These are phyloP conservation scores for Pisolithus orientalis DNA, from an alignment of 768 basidiomycete species.

Conservation along the genomic window DNA sequence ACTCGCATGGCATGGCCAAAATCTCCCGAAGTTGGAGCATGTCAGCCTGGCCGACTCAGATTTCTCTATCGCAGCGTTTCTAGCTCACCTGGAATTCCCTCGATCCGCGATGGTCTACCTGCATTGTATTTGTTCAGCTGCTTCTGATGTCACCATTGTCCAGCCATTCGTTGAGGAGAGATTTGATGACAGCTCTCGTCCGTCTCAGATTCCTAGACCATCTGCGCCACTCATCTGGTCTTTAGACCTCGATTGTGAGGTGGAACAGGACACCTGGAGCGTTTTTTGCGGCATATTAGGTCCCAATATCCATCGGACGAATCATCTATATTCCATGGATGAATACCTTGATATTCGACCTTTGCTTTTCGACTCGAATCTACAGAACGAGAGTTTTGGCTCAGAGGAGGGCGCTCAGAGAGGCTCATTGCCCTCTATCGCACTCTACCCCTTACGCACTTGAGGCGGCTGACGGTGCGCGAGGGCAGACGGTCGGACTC, in stretches of 20 bases:
- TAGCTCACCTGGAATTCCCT: neutral
- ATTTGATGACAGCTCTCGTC: neutral
- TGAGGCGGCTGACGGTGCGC: slow-evolving; percentile 8
- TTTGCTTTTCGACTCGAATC: slow-evolving; percentile 9
- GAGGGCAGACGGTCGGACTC: slow-evolving; percentile 5
- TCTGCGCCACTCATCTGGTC: neutral
- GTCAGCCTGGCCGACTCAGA: neutral
- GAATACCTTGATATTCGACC: slow-evolving; percentile 8
- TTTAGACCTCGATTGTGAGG: neutral
- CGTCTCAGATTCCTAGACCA: neutral
- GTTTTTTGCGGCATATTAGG: neutral
- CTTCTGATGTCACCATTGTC: neutral
- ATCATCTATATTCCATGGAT: neutral
- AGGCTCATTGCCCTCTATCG: slow-evolving; percentile 9
- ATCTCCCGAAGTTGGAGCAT: neutral
- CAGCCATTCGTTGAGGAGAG: neutral
- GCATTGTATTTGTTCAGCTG: neutral
- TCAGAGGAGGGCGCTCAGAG: slow-evolving; percentile 6
- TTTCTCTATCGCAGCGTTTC: neutral
- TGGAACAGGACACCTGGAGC: neutral
- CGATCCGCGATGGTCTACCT: neutral
- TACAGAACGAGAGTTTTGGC: neutral
- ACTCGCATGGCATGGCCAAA: neutral
- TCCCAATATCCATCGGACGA: neutral
- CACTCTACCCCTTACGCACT: slow-evolving; percentile 7